These are phyloP conservation scores for Boletus eberwhitei DNA, from an alignment of 768 basidiomycete species.

Conservation along the genomic window DNA sequence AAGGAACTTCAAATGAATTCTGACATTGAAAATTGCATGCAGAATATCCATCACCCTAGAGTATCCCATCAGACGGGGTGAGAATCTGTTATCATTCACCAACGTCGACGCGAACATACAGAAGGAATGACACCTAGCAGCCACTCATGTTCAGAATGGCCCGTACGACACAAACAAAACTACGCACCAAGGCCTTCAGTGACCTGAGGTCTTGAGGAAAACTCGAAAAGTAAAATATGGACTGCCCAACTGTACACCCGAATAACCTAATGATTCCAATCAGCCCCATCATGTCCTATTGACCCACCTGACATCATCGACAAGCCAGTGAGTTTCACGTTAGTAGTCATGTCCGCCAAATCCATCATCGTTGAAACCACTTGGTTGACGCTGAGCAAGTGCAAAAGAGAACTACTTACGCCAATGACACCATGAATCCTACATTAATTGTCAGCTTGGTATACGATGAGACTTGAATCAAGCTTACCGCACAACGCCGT, in stretches of 20 bases:
- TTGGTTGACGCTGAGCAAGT: too few relatives aligned
- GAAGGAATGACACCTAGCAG: neutral
- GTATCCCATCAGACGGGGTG: neutral
- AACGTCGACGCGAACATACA: neutral
- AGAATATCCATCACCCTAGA: neutral
- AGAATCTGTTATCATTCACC: neutral
- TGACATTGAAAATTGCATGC: neutral
- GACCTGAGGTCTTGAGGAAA: conserved; percentile 5
- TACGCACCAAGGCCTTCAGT: conserved; percentile 4
- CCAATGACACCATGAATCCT: conserved; percentile 2
- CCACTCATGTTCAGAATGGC: neutral
- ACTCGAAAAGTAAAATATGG: conserved; percentile 1
- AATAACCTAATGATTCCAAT: neutral
- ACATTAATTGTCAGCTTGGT: neutral
- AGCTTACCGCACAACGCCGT: conserved; percentile 6
- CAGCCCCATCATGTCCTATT: neutral
- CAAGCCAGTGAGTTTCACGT: too few relatives aligned
- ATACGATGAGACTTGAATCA: neutral
- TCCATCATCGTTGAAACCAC: too few relatives aligned
- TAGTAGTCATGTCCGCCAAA: neutral
- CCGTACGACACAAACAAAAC: neutral
- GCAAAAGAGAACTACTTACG: neutral
- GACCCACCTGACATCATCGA: neutral
- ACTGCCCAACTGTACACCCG: conserved; percentile 8
- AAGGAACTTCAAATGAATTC: neutral